These are phyloP conservation scores for Leptoxyphium fumago DNA, from an alignment of 2,329 filamentous ascomycete genomes.

Conservation along the genomic window DNA sequence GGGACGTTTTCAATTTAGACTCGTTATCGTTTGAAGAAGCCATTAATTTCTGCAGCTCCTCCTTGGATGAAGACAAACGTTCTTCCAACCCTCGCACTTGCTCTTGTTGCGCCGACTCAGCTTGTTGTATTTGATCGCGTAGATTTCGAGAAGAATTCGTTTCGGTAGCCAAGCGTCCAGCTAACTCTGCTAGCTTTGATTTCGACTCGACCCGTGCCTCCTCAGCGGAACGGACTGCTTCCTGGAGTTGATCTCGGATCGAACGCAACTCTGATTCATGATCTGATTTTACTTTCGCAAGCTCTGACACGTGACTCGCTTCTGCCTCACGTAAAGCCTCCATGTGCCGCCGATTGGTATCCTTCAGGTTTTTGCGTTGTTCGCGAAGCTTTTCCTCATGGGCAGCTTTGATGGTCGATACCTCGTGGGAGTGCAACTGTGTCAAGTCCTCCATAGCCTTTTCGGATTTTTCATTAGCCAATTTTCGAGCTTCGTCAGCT, in stretches of 20 bases:
- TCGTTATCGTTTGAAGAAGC: not conserved
- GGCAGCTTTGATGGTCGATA: not conserved
- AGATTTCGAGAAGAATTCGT: constrained; percentile 3
- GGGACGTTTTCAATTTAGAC: not conserved
- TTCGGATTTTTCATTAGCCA: not conserved
- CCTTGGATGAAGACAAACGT: not conserved
- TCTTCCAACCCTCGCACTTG: constrained; percentile 3
- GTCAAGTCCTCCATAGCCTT: not conserved
- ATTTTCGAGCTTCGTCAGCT: not conserved
- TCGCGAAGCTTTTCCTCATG: not conserved
- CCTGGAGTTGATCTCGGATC: constrained; percentile 4
- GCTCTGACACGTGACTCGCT: not conserved
- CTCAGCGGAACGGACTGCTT: constrained; percentile 2
- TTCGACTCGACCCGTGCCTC: constrained; percentile 7
- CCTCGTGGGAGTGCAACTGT: not conserved
- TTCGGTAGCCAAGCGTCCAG: constrained; percentile 8
- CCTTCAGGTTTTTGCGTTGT: not conserved
- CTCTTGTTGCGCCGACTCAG: constrained; percentile 3
- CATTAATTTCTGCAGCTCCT: not conserved
- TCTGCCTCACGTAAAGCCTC: not conserved
- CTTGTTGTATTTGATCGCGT: constrained; percentile 4
- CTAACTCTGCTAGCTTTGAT: constrained; percentile 13
- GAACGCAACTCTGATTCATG: not conserved
- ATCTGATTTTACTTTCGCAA: not conserved
- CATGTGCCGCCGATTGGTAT: not conserved